phyloP scores from a whole-genome alignment of 2,329 filamentous ascomycete species.

The Colletotrichum incanum region DNA sequence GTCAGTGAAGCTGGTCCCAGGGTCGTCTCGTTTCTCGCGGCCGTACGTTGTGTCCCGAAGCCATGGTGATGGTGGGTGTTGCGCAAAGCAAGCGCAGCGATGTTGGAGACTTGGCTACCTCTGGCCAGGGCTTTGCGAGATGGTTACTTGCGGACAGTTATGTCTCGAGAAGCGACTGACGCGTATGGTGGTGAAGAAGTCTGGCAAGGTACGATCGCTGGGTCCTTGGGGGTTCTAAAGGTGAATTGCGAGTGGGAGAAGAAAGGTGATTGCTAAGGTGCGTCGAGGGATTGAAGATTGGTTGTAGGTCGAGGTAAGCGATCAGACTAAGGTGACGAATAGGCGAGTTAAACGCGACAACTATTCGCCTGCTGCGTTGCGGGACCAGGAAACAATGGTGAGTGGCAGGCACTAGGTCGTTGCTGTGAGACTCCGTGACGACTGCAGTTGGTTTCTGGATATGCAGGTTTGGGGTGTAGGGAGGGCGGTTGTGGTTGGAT shows the following conservation, averaged over 20 bases:
- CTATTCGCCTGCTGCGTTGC: constrained; percentile 9
- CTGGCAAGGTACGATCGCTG: background rate
- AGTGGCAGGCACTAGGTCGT: constrained; percentile 8
- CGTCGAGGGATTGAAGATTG: constrained; percentile 9
- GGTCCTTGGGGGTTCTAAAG: background rate
- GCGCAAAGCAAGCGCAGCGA: constrained; percentile 16
- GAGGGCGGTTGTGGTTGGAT: constrained; percentile 35
- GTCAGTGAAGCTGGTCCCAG: constrained; percentile 19
- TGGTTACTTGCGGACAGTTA: background rate
- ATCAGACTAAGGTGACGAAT: constrained; percentile 31
- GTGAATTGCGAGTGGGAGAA: constrained; percentile 1
- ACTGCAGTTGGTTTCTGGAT: constrained; percentile 19
- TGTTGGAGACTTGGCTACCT: constrained; percentile 20
- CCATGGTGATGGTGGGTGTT: constrained; percentile 51
- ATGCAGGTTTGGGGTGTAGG: constrained; percentile 33
- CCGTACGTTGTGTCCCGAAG: constrained; percentile 62
- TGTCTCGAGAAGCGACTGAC: background rate
- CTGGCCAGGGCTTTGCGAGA: constrained; percentile 7
- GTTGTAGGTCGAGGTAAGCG: constrained; percentile 28
- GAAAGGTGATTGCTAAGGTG: background rate
- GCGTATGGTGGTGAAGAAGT: background rate
- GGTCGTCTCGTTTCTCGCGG: constrained; percentile 35
- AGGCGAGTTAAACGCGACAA: constrained; percentile 22
- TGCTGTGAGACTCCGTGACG: constrained; percentile 21
- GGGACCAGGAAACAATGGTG: background rate